Evolutionary conservation across 441 rosid genomes (phyloP), one percentile per base, ranked within the genome.

Genomic region (Arabidopsis hybrid): DNA sequence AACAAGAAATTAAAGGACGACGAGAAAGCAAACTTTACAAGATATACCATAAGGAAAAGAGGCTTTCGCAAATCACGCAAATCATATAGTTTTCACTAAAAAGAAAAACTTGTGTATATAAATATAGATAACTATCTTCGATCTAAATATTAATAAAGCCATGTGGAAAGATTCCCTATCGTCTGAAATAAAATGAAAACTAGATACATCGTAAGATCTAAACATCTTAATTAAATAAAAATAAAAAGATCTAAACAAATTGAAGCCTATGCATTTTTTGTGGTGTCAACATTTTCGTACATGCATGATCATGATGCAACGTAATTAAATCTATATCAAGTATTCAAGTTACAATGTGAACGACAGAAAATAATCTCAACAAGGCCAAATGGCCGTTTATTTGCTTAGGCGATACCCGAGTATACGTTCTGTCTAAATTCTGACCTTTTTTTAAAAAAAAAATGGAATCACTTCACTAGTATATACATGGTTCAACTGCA

Each of bases 101-200:
- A 65, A 35, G 42, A 77, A 64, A 58, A 32, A 17, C 7, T 43
- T 32, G 62, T 49, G 55, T 13, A 64, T 40, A 65, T 39, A 65
- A 58, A 64, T 65, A 58, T 32, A 40, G 52, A 58, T 32, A 58
- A 62, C 32, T 5, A 52, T 66, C 6, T 75, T 49, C 56, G 79
- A 69, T 79, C 79, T 52, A 38, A 45, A 74, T 55, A 73, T 61
- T 21, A 64, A 62, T 31, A 64, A 63, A 61, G 73, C 77, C 82
- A 72, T 72, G 85, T 77, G 72, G 66, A 65, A 71, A 76, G 80
- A 72, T 82, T 72, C 85, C 83, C n/a, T 55, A 61, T 61, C 65
- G 32, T 60, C 69, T 74, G 55, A 51, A 42, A 40, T 32, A 63
- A 63, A 79, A 45, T 79, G 63, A 45, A 50, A 64, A 14, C 65